These are phyloP conservation scores for Metschnikowia hibisci DNA, from an alignment of 805 yeast species.

Conservation along the genomic window DNA sequence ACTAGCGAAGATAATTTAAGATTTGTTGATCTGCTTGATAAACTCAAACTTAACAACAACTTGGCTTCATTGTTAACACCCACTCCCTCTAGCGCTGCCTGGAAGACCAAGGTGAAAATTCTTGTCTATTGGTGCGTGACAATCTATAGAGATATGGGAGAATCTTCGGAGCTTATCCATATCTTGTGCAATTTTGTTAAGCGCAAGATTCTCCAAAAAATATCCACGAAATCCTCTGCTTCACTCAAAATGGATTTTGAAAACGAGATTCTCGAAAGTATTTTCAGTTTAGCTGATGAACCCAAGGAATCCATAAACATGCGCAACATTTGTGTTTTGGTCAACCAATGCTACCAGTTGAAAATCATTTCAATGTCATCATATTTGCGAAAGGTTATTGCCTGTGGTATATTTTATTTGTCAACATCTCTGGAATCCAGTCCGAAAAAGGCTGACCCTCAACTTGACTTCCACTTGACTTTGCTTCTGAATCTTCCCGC, in stretches of 20 bases:
- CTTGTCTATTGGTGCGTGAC: constrained; percentile 41
- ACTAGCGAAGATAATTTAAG: constrained; percentile 27
- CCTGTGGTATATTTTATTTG: constrained; percentile 77
- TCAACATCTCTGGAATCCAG: constrained; percentile 31
- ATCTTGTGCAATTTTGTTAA: constrained; percentile 46
- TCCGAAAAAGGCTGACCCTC: constrained; percentile 9
- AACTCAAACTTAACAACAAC: constrained; percentile 26
- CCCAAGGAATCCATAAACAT: constrained; percentile 7
- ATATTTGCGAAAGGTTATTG: constrained; percentile 75
- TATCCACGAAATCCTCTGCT: constrained; percentile 16
- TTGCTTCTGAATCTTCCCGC: constrained; percentile 59
- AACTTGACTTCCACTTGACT: constrained; percentile 44
- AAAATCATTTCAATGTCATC: constrained; percentile 55
- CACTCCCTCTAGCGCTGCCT: constrained; percentile 15
- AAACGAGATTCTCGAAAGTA: constrained; percentile 37
- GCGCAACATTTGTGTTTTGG: constrained; percentile 40
- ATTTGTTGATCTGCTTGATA: constrained; percentile 37
- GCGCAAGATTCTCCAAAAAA: constrained; percentile 28
- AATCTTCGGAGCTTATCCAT: constrained; percentile 29
- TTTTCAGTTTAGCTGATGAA: constrained; percentile 29
- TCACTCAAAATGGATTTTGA: constrained; percentile 43
- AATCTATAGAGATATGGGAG: constrained; percentile 29
- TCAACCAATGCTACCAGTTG: constrained; percentile 48
- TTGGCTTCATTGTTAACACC: constrained; percentile 28
- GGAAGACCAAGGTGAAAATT: constrained; percentile 35